Conservation (phyloP, 1,284 basidiomycete genomes). For the Volvariella volvacea region DNA sequence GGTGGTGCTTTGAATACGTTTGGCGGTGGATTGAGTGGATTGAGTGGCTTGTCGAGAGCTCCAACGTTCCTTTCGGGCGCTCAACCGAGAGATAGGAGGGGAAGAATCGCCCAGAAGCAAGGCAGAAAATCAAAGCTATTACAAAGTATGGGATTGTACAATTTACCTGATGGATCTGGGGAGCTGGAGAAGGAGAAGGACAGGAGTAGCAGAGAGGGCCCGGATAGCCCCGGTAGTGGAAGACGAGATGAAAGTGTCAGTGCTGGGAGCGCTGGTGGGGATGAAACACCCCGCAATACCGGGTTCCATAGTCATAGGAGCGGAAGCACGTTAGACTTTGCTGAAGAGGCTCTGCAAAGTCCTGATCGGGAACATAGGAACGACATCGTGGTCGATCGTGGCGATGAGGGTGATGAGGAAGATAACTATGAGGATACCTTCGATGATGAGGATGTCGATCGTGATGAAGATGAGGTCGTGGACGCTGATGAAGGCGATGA, state of each 20-base stretch:
- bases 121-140: conserved; percentile 1
- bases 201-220: too few species aligned
- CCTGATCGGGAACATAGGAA: too few species aligned
- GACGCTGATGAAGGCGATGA: neutral
- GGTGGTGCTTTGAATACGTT: too few species aligned
- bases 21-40: conserved; percentile 5
- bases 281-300: conserved; percentile 45
- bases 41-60: conserved; percentile 28
- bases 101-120: conserved; percentile 58
- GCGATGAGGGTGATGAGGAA: conserved; percentile 12
- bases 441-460: conserved; percentile 4
- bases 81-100: conserved; percentile 66
- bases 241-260: conserved; percentile 19
- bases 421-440: neutral
- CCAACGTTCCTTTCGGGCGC: conserved; percentile 68
- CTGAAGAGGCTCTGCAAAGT: too few species aligned
- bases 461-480: conserved; percentile 1
- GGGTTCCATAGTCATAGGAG: too few species aligned
- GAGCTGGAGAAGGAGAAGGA: too few species aligned
- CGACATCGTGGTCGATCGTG: conserved; percentile 18
- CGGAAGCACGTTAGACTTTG: too few species aligned
- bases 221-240: conserved; percentile 15
- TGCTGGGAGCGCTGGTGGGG: conserved; percentile 11
- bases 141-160: neutral
- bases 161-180: too few species aligned